Evolutionary conservation across 1,284 basidiomycete genomes (phyloP), one percentile per base, ranked within the genome.

Genomic region (Malassezia brasiliensis): DNA sequence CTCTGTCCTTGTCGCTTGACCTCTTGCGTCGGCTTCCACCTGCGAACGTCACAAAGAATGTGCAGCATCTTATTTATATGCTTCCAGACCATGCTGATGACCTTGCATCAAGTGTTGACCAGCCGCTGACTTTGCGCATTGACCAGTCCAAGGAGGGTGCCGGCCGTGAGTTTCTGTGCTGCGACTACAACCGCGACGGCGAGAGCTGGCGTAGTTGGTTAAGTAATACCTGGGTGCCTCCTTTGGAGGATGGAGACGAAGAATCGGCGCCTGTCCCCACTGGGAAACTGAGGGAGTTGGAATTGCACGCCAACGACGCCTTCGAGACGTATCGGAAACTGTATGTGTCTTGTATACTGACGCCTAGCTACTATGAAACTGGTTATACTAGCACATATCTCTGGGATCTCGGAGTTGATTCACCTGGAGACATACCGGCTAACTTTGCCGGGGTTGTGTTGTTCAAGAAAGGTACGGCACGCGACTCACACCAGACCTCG

Each of bases 311-410:
- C 38, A 98, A 98, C 72, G 87, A 90, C 63, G 91, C 90, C 1
- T 98, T 99, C 69, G 90, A 96, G 74, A 90, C 90, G 2, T 99
- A 99, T 75, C 83, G 91, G 42, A 90, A 96, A 77, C 83, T 96
- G 88, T 91, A 38, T 15, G 40, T 48, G n/a, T 3, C 30, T 12
- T 20, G 7, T 22, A n/a, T 63, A 88, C 87, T 80, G 98, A 42
- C 30, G 6, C 17, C 6, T 20, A 42, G 40, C 40, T 42, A 98
- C 80, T 96, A 84, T 76, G 93, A 96, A 76, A 90, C 91, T 5
- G 94, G 94, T 5, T 84, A 89, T 1, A 94, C 90, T n/a, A 90
- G 87, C 17, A 93, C 94, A 15, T 99, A 94, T 76, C 83, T 99
- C 11, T 99, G 94, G 94, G 94, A 98, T 72, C 80, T 93, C 19